Conservation (phyloP, 768 basidiomycete genomes). For the Glaciozyma martinii region DNA sequence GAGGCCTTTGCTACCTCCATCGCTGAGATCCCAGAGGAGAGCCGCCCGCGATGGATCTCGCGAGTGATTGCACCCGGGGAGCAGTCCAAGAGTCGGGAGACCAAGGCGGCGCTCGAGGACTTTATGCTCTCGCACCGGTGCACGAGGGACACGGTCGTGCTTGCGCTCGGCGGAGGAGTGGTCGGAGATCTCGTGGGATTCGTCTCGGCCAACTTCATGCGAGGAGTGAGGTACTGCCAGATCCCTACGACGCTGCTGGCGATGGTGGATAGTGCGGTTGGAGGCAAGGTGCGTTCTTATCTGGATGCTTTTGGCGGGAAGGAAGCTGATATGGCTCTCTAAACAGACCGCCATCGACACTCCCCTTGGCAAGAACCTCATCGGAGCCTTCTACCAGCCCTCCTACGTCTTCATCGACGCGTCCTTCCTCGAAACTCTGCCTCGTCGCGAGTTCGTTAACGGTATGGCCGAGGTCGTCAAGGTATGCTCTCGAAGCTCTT, state of each 20-base stretch:
- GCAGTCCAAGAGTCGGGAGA: conserved; percentile 78
- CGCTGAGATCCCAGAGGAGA: conserved; percentile 37
- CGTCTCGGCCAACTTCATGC: conserved; percentile 90
- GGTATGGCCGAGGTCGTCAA: conserved; percentile 99
- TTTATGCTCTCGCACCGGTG: conserved; percentile 78
- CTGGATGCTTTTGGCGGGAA: neutral
- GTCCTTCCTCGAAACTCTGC: conserved; percentile 87
- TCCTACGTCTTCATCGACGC: conserved; percentile 95
- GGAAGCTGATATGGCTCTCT: neutral
- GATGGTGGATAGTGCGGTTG: conserved; percentile 97
- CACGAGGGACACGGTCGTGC: conserved; percentile 82
- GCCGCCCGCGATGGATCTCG: conserved; percentile 57
- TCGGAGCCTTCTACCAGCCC: conserved; percentile 98
- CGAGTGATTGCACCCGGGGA: conserved; percentile 83
- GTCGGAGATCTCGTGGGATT: conserved; percentile 95
- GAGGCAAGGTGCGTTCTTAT: conserved; percentile 56
- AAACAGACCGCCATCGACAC: conserved; percentile 86
- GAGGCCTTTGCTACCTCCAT: conserved; percentile 50
- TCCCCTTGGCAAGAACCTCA: conserved; percentile 93
- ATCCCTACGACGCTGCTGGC: conserved; percentile 92
- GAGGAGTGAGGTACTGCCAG: conserved; percentile 88
- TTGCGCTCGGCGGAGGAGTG: conserved; percentile 93
- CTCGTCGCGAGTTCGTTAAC: conserved; percentile 87
- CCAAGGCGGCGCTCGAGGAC: conserved; percentile 90
- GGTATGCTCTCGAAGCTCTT: conserved; percentile 45